These are phyloP conservation scores for Fusarium chuoi DNA, from an alignment of 2,329 filamentous ascomycete species.

Conservation along the genomic window DNA sequence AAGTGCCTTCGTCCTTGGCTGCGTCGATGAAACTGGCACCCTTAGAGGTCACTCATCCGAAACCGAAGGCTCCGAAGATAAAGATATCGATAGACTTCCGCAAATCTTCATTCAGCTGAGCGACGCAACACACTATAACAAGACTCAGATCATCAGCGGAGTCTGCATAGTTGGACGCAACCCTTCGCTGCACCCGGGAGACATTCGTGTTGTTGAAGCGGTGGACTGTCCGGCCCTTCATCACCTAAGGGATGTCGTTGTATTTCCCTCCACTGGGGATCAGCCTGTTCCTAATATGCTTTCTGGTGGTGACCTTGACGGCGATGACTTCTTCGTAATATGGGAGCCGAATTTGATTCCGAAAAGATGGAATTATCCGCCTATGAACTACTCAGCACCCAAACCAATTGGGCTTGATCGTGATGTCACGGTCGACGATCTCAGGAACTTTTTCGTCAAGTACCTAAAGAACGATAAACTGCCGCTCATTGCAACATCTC, in stretches of 20 bases:
- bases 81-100: slow-evolving; percentile 68
- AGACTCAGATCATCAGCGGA: slow-evolving; percentile 75
- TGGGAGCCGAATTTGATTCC: slow-evolving; percentile 86
- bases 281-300: slow-evolving; percentile 92
- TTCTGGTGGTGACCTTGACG: slow-evolving; percentile 94
- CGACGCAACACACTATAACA: slow-evolving; percentile 60
- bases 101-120: slow-evolving; percentile 91
- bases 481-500: slow-evolving; percentile 81
- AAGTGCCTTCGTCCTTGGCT: slow-evolving; percentile 88
- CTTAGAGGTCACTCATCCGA: slow-evolving; percentile 76
- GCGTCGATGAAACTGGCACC: slow-evolving; percentile 83
- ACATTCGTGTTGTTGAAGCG: slow-evolving; percentile 87
- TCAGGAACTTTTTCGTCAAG: slow-evolving; percentile 86
- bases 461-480: slow-evolving; percentile 94
- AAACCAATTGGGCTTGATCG: slow-evolving; percentile 65
- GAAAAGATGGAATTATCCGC: slow-evolving; percentile 72
- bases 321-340: slow-evolving; percentile 93
- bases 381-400: slow-evolving; percentile 80
- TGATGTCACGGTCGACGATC: slow-evolving; percentile 76
- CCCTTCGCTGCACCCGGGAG: slow-evolving; percentile 91
- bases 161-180: slow-evolving; percentile 89
- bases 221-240: slow-evolving; percentile 78
- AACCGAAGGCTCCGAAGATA: slow-evolving; percentile 52
- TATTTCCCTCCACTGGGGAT: slow-evolving; percentile 86
- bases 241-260: slow-evolving; percentile 86